phyloP scores from a whole-genome alignment of 768 basidiomycete species.

The Roridomyces roridus region DNA sequence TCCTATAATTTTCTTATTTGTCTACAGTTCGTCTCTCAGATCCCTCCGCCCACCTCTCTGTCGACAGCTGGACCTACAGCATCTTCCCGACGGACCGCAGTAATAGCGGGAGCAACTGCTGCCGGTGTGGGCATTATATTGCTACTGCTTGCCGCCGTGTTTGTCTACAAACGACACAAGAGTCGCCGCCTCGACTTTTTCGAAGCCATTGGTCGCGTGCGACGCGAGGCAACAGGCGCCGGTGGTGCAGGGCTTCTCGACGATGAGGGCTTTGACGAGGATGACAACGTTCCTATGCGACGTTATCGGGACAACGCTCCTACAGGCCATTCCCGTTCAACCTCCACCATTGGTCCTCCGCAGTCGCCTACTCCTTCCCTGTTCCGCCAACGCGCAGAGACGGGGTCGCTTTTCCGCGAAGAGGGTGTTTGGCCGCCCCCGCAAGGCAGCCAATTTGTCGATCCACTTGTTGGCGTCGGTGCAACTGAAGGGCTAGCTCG shows the following conservation, averaged over 20 bases:
- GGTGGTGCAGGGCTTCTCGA: slow-evolving; percentile 37
- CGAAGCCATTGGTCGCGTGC: slow-evolving; percentile 31
- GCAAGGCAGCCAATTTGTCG: slow-evolving; percentile 38
- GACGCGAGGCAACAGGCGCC: slow-evolving; percentile 28
- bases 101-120: slow-evolving; percentile 49
- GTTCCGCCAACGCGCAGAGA: slow-evolving; percentile 46
- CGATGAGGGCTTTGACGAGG: slow-evolving; percentile 44
- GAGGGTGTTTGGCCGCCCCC: slow-evolving; percentile 52
- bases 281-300: slow-evolving; percentile 32
- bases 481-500: slow-evolving; percentile 4
- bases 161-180: slow-evolving; percentile 42
- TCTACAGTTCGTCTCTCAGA: slow-evolving; percentile 28
- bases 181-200: slow-evolving; percentile 39
- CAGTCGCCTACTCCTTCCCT: slow-evolving; percentile 42
- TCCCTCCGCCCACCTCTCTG: slow-evolving; percentile 41
- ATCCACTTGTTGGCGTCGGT: slow-evolving; percentile 39
- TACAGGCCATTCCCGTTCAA: slow-evolving; percentile 11
- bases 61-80: slow-evolving; percentile 26
- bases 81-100: slow-evolving; percentile 37
- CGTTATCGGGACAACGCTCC: slow-evolving; percentile 21
- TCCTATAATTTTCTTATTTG: no score
- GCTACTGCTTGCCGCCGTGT: slow-evolving; percentile 40
- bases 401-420: slow-evolving; percentile 55
- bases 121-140: slow-evolving; percentile 44
- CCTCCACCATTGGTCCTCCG: slow-evolving; percentile 21